These are phyloP conservation scores for Biscogniauxia sp. DNA, from an alignment of 2,329 filamentous ascomycete genomes.

Conservation along the genomic window DNA sequence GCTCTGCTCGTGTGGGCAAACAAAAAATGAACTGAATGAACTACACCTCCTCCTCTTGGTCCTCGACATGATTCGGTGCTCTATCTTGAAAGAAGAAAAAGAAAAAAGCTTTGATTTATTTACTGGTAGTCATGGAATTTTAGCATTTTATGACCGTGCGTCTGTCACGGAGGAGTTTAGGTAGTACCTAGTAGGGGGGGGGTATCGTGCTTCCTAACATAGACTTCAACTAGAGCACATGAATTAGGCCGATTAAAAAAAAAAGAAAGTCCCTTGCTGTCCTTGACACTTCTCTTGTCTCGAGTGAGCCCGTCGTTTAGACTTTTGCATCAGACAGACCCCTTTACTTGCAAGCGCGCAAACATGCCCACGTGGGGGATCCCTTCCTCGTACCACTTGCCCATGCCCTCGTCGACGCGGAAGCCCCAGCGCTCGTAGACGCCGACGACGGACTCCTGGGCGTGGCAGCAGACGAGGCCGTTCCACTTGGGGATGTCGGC, in stretches of 20 bases:
- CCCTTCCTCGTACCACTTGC: constrained; percentile 78
- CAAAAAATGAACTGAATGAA: constrained; percentile 34
- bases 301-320: constrained; percentile 7
- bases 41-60: constrained; percentile 10
- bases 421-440: constrained; percentile 76
- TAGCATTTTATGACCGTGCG: not conserved
- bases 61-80: constrained; percentile 6
- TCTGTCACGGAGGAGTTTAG: not conserved
- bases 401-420: constrained; percentile 67
- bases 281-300: not conserved
- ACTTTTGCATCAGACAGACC: constrained; percentile 12
- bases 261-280: too few species aligned
- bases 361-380: constrained; percentile 88
- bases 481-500: constrained; percentile 60
- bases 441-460: constrained; percentile 63
- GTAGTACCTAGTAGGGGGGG: not conserved
- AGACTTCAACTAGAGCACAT: not conserved
- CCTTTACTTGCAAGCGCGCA: constrained; percentile 40
- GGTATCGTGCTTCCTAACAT: not conserved
- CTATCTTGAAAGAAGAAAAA: constrained; percentile 2
- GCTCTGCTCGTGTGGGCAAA: constrained; percentile 35
- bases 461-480: constrained; percentile 76
- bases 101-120: not conserved
- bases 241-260: not conserved
- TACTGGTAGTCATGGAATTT: not conserved